Base-by-base conservation (phyloP, 495 filamentous ascomycete species). In the Staphylotrichum longicolle region DNA sequence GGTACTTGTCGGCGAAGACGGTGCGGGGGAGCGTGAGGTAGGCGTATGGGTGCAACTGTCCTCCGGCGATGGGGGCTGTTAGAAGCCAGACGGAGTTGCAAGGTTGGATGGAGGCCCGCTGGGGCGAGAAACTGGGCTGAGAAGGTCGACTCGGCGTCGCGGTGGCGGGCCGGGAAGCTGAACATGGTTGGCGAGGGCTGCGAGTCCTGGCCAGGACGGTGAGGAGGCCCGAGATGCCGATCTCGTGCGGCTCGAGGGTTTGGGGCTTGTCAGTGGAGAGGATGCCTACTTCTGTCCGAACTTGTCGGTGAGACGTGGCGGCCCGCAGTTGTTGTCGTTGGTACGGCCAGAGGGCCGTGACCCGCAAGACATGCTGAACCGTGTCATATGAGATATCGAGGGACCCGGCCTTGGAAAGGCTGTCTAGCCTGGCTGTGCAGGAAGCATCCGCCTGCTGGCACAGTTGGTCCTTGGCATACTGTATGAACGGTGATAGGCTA, bases 151-250 rank as follows among this genome's bases (percentile, higher is more conserved):
- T 77, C 57, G 7, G 81, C 75, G 62, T 94, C 88, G 14, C 73
- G 76, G 70, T 98, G 94, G 0, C 93, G 86, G 7, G 91, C 87
- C 27, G 91, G 86, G 68, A 97, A 96, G n/a, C 90, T 85, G 79
- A 98, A 97, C 60, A 93, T 77, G 0, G 89, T 89, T 41, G 87
- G 83, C 39, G 86, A 77, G 42, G 72, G 82, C 64, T 86, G 83
- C 49, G 80, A 76, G 66, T 93, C 86, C 68, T 89, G 80, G 49
- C 91, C 1, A 97, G 75, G 9, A 93, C 90, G 4, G 86, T 87
- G 54, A 98, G 76, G 45, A 90, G 81, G 6, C 94, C 94, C 7
- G 86, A 88, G 49, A 97, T 78, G 45, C 87, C 86, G 8, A 96
- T 71, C 61, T 93, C 88, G 70, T 90, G 84, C 0, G 81, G 71